Evolutionary conservation across 306 rosid species (phyloP), one percentile per base, ranked within the genome.

Genomic region (Vigna trinervia): DNA sequence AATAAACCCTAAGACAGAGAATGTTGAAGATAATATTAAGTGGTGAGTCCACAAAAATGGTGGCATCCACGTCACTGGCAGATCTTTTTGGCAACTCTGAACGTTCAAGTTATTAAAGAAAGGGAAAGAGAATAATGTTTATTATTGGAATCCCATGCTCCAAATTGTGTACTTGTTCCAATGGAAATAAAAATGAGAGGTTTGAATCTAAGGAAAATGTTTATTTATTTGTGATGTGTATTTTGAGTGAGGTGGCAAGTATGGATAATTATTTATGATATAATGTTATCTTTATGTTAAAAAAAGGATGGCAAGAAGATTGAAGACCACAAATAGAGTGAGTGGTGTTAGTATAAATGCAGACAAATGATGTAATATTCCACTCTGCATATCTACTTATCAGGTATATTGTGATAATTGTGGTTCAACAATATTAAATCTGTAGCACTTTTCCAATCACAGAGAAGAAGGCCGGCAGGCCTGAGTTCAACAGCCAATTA

Each of bases 21-120:
- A 83, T 63, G 73, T 4, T 8, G n/a, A 0, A 41, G 88, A 84
- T 82, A 76, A 74, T 64, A 67, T 59, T 52, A 80, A 87, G 90
- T 86, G 92, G 83, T 81, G 41, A 66, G 72, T 63, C 86, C 90
- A 86, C 82, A 84, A 78, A 30, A 61, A 50, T 82, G 78, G 88
- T 89, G 88, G 71, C 62, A 76, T 85, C 81, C 95, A 81, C 86
- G 83, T 86, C 88, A 80, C 74, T 1, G 61, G 58, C 46, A 75
- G 53, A 65, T 77, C 57, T 74, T 80, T 81, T 58, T 30, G 26
- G 65, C 75, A 14, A 8, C 23, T 50, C 14, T 66, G 12, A 71
- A 71, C 60, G 43, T 39, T 74, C 71, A 20, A 22, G 20, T 30
- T 30, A 30, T 45, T 30, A 46, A 68, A 62, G 60, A 38, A 80